Evolutionary conservation across 257 asterid species (phyloP).

Genomic region (Echium plantagineum): DNA sequence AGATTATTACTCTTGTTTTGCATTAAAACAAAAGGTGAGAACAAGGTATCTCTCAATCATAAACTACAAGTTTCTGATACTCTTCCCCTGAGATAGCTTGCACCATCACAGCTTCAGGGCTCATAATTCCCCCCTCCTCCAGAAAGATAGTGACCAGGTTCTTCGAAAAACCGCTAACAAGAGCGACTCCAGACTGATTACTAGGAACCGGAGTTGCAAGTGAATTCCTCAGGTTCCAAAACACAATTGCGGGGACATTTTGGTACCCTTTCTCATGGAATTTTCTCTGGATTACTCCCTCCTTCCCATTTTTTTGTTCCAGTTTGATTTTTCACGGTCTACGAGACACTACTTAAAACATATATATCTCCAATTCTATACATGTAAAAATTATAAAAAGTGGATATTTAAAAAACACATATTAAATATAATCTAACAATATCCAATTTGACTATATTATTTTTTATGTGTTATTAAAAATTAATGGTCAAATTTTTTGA

Average conservation of each 20-base stretch:
- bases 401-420: too few species aligned
- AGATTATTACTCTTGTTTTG: too few species aligned
- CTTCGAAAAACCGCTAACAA: conserved; percentile 53
- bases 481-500: too few species aligned
- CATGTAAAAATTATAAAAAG: too few species aligned
- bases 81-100: conserved; percentile 35
- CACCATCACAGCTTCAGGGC: conserved; percentile 34
- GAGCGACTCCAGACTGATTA: conserved; percentile 38
- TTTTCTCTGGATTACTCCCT: conserved; percentile 38
- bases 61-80: conserved; percentile 34
- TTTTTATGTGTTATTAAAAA: too few species aligned
- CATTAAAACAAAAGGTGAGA: background rate
- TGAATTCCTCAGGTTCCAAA: conserved; percentile 54
- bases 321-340: too few species aligned
- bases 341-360: too few species aligned
- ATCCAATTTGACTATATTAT: too few species aligned
- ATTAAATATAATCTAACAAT: too few species aligned
- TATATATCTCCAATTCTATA: too few species aligned
- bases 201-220: conserved; percentile 38
- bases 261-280: conserved; percentile 33
- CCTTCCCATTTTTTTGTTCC: too few species aligned
- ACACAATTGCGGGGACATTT: conserved; percentile 46
- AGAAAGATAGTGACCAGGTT: conserved; percentile 39
- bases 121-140: conserved; percentile 30
- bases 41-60: conserved; percentile 13